Conservation (phyloP, 2,329 filamentous ascomycete genomes). For the Fusarium oxysporum region DNA sequence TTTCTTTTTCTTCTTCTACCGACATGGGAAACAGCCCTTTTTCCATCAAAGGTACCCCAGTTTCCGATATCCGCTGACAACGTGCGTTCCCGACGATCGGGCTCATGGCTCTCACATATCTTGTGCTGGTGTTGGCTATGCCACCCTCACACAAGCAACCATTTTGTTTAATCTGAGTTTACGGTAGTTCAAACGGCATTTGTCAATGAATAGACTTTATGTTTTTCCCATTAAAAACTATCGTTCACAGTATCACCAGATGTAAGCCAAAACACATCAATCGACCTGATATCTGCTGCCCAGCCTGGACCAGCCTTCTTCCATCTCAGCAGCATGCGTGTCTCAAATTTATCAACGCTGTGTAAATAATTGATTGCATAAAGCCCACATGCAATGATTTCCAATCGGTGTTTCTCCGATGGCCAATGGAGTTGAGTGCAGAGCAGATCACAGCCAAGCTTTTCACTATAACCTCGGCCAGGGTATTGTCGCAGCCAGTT, state of each 20-base stretch:
- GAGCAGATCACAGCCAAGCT: constrained; percentile 10
- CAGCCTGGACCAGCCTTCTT: neutral
- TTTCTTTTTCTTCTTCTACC: constrained; percentile 5
- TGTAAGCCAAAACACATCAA: neutral
- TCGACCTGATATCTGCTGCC: neutral
- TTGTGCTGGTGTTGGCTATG: neutral
- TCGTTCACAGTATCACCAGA: neutral
- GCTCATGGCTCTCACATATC: neutral
- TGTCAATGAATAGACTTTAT: neutral
- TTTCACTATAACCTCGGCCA: neutral
- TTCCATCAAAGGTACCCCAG: constrained; percentile 5
- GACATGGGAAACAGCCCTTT: constrained; percentile 15
- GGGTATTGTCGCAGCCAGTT: neutral
- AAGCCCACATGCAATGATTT: neutral
- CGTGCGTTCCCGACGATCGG: constrained; percentile 33
- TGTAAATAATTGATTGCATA: constrained; percentile 1
- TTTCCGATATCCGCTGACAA: constrained; percentile 28
- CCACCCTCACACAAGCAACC: neutral
- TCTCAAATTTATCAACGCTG: constrained; percentile 1
- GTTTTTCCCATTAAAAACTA: neutral
- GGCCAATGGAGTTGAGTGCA: neutral
- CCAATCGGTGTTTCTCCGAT: neutral
- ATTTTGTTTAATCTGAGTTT: neutral
- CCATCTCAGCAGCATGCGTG: neutral
- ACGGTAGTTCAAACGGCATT: neutral